Conservation (phyloP, 78 protist species). For the Speleostelium caveatum region DNA sequence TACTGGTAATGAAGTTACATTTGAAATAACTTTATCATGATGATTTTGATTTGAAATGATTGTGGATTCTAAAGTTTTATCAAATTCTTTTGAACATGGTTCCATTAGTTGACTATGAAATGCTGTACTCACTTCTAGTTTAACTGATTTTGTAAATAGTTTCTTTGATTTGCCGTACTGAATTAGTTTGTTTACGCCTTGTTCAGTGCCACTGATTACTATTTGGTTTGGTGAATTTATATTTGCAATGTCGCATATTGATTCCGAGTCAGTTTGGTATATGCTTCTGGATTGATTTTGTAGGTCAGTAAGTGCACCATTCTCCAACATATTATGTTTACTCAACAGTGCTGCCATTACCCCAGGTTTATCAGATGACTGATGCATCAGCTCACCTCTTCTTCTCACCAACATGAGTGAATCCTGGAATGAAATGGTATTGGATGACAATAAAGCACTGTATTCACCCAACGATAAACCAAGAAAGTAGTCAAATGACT, state of each 20-base stretch:
- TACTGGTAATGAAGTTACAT: conserved; percentile 50
- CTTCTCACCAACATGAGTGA: conserved; percentile 26
- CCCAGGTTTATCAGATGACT: conserved; percentile 3
- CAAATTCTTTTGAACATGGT: conserved; percentile 2
- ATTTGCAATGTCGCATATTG: conserved; percentile 24
- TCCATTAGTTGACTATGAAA: conserved; percentile 50
- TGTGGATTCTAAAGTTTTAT: background rate
- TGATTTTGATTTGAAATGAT: background rate
- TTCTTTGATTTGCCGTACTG: background rate
- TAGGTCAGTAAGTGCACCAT: background rate
- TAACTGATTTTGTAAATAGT: conserved; percentile 5
- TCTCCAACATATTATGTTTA: conserved; percentile 15
- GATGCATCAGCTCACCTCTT: conserved; percentile 56
- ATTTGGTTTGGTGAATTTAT: conserved; percentile 59
- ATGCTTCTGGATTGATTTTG: background rate
- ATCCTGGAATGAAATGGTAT: background rate
- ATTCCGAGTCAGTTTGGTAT: background rate
- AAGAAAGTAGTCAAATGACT: conserved; percentile 16
- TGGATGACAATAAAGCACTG: conserved; percentile 17
- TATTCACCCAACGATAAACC: conserved; percentile 65
- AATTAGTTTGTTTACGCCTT: conserved; percentile 19
- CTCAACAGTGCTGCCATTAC: conserved; percentile 37
- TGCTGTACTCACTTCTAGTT: conserved; percentile 54
- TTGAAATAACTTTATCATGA: conserved; percentile 22
- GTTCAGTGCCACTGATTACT: conserved; percentile 59